Evolutionary conservation across 2,329 filamentous ascomycete genomes (phyloP), one percentile per base, ranked within the genome.

Genomic region (Ascochyta koolunga): DNA sequence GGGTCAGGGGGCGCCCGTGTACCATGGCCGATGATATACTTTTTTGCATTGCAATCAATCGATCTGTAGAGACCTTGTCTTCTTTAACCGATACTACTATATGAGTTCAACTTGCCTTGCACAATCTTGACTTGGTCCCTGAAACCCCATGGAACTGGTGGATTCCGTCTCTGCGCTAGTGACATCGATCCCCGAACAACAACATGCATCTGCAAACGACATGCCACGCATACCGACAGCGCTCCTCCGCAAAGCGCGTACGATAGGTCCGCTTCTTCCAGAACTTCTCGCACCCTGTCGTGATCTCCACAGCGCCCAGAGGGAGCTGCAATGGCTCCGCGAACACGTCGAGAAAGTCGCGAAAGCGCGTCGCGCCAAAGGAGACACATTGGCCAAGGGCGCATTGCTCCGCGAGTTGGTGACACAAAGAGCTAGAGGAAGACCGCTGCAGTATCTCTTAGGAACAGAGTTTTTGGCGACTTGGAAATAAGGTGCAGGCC

Each of bases 401-500:
- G 51, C 63, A n/a, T 27, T 71, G 19, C 44, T 73, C 19, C 50
- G 60, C 18, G 58, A 64, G n/a, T 35, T 74, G 31, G 67, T 71
- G 16, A 40, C 47, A 29, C 45, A 71, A 39, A 77, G 85, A 54
- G 76, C 80, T 3, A 72, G 62, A n/a, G 91, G 91, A 1, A 83
- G 87, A 53, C 95, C 95, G 1, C 76, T 99, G 29, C 95, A 98
- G 73, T 98, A 98, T 70, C 82, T 98, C 19, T 78, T 99, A 1
- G 92, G 92, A 3, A 87, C 87, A 5, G 92, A 97, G 72, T 95
- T 89, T 1, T 99, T 76, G 93, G 93, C 0, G 78, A 85, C 4
- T 76, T 98, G 15, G 89, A 96, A 36, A 89, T 99, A 39, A 77
- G 82, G 49, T 97, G 93, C 69, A 80, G 79, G 24, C 83, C 80